phyloP scores from a whole-genome alignment of 1,284 basidiomycete species.

The Leccinum variabile region DNA sequence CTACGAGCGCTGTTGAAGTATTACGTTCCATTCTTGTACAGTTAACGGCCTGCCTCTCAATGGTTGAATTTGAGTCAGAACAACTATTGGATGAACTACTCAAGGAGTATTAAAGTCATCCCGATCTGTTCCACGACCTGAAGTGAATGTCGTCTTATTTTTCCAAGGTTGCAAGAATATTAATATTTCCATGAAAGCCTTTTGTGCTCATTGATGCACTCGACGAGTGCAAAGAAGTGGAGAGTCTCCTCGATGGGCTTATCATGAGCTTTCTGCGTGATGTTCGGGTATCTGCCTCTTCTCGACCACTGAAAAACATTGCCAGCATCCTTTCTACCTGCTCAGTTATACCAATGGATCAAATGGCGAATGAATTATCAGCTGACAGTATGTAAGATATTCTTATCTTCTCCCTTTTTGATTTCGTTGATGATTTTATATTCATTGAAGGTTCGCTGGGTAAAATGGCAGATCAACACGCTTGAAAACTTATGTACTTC shows the following conservation, averaged over 20 bases:
- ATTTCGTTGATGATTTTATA: neutral
- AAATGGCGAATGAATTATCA: slow-evolving; percentile 6
- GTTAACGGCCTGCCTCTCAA: neutral
- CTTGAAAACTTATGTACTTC: slow-evolving; percentile 3
- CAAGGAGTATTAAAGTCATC: neutral
- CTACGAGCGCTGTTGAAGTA: slow-evolving; percentile 10
- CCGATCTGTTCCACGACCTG: neutral
- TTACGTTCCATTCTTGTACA: slow-evolving; percentile 7
- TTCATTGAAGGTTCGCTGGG: slow-evolving; percentile 15
- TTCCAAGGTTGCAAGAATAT: neutral
- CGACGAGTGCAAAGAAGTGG: slow-evolving; percentile 15
- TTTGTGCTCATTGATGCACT: slow-evolving; percentile 13
- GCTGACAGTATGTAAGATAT: slow-evolving; percentile 11
- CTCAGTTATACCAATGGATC: slow-evolving; percentile 9
- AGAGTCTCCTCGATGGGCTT: slow-evolving; percentile 7
- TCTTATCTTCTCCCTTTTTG: no score
- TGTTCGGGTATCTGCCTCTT: slow-evolving; percentile 12
- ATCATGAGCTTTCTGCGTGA: neutral
- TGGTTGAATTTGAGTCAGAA: neutral
- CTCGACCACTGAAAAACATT: slow-evolving; percentile 2
- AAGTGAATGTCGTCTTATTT: slow-evolving; percentile 5
- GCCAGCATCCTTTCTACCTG: neutral
- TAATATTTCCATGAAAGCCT: neutral
- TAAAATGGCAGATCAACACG: slow-evolving; percentile 14
- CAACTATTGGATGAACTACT: slow-evolving; percentile 5